Base-by-base conservation (phyloP, 805 yeast genomes). In the Brettanomyces custersianus region DNA sequence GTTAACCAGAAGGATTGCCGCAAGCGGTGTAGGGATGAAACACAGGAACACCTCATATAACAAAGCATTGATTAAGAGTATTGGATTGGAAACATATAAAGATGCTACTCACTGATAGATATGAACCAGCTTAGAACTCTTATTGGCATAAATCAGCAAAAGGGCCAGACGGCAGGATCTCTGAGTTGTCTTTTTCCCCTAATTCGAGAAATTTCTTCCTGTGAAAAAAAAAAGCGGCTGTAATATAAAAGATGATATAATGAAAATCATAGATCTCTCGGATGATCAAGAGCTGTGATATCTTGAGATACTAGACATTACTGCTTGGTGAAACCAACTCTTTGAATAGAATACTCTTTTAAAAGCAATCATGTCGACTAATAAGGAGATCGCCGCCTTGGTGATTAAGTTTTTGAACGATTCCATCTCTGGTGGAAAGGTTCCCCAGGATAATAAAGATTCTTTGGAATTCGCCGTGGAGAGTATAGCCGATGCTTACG, bases 401-500 rank as follows among this genome's bases (percentile, higher is more conserved):
- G 78, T 90, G 45, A 77, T 86, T 31, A 73, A 76, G 41, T 90
- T 79, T 57, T 68, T 92, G 47, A 69, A 73, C 48, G 49, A 63
- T 13, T 61, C 83, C 9, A 72, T 81, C 15, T 54, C 68, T 31
- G 68, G 70, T 43, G 82, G 83, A 29, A 71, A 72, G 29, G 72
- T 88, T 31, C 61, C 80, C 25, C 82, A 77, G 43, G 97, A 90
- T 44, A 84, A 78, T 54, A 69, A 70, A 38, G 97, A 92, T 48
- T 85, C 96, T 8, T 68, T 90, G 47, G 96, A 87, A 46, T 94
- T 90, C 35, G 97, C 97, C 41, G 72, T 87, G 46, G 95, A 86
- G 53, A 86, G 96, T 65, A 74, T 92, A 39, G 74, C 83, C 18
- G 97, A 88, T 49, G 86, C 94, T 9, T 90, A 80, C 55, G 77